phyloP scores from a whole-genome alignment of 805 yeast species.

The Metschnikowia similis region DNA sequence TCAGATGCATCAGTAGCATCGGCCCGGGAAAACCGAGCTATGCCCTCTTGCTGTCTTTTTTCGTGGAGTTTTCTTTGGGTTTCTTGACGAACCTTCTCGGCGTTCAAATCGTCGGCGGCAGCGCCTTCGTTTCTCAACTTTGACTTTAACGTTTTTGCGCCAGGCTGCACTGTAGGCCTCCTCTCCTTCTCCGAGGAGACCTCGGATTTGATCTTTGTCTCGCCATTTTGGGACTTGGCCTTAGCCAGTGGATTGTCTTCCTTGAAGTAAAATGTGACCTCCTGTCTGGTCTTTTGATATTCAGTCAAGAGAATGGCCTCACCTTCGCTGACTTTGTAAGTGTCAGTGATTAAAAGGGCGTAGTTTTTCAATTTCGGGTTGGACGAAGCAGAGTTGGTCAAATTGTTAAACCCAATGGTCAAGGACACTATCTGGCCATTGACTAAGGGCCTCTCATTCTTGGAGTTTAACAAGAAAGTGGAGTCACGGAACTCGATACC shows the following conservation, averaged over 20 bases:
- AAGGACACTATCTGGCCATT: conserved; percentile 74
- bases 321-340: conserved; percentile 61
- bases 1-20: conserved; percentile 65
- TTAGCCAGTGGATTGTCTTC: conserved; percentile 52
- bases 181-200: conserved; percentile 32
- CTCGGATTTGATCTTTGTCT: conserved; percentile 33
- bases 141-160: conserved; percentile 69
- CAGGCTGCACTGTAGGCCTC: conserved; percentile 27
- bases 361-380: conserved; percentile 55
- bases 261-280: conserved; percentile 80
- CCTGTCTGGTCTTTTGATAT: conserved; percentile 66
- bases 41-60: conserved; percentile 81
- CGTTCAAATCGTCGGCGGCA: conserved; percentile 59
- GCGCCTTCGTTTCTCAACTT: conserved; percentile 74
- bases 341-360: conserved; percentile 74
- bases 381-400: conserved; percentile 44
- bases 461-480: conserved; percentile 64
- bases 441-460: conserved; percentile 61
- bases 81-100: conserved; percentile 75
- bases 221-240: conserved; percentile 16
- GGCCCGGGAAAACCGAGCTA: conserved; percentile 73
- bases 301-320: conserved; percentile 68
- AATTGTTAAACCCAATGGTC: conserved; percentile 70
- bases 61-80: conserved; percentile 81
- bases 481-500: conserved; percentile 90